Evolutionary conservation across 805 yeast species (phyloP), one percentile per base, ranked within the genome.

Genomic region (Soucietia sequanensis): DNA sequence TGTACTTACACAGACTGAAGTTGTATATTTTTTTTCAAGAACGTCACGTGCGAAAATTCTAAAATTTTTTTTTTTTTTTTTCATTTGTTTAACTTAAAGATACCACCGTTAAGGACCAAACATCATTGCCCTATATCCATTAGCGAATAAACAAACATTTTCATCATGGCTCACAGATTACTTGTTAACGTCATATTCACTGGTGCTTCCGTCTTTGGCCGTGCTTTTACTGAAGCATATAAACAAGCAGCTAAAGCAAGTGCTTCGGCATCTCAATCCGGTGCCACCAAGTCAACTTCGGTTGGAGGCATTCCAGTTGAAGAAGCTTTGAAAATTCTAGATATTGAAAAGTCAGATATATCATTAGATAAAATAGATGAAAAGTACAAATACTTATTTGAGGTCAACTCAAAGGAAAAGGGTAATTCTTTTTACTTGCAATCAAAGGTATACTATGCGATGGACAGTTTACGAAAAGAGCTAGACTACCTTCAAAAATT

Each of bases 351-450:
- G 27, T 62, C 65, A 34, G 70, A 72, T 31, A 70, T 83, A 39
- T 61, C 65, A 21, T 45, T 78, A 35, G 84, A 80, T 32, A 78
- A 78, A 47, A 66, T 84, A 23, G 78, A 81, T 41, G 75, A 74
- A 39, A 84, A 84, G 56, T 93, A 83, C 65, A 78, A 82, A 39
- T 87, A 87, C 49, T 64, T 93, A 47, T 93, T 90, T 48, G 86
- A 85, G 31, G 85, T 88, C 37, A 93, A 93, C 66, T 78, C 93
- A 19, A 88, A 87, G 60, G 97, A 90, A 42, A 88, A 89, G 60
- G 95, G 96, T n/a, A 96, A 95, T 27, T 84, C 95, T 27, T 91
- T 93, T 56, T 93, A 91, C 54, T 58, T 93, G 33, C 99, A 93
- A 57, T 81, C 93, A 34, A 93, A 93, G 65, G 91, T 93, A 16